Conservation (phyloP, 345 rosid genomes). For the Barbarea vulgaris region DNA sequence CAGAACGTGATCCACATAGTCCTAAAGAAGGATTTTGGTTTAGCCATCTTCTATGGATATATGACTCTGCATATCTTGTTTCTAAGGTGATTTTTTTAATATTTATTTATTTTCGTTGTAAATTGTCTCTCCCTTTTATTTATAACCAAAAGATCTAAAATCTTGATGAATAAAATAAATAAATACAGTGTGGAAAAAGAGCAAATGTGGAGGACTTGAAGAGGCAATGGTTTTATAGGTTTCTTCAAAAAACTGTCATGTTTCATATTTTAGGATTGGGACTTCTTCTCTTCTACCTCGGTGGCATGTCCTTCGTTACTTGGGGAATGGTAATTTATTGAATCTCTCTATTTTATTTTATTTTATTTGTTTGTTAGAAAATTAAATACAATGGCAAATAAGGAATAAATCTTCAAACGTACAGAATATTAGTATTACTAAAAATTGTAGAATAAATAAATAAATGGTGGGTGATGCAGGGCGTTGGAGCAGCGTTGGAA, state of each 20-base stretch:
- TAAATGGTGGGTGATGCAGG: constrained; percentile 41
- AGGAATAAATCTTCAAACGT: neutral
- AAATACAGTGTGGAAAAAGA: constrained; percentile 74
- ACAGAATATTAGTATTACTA: neutral
- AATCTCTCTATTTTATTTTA: too few relatives aligned
- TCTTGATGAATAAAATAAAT: neutral
- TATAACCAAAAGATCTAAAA: neutral
- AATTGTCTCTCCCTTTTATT: neutral
- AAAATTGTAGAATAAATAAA: neutral
- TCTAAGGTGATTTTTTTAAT: constrained; percentile 48
- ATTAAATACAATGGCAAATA: neutral
- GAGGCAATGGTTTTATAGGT: constrained; percentile 77
- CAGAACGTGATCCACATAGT: constrained; percentile 91
- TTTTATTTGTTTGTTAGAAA: neutral
- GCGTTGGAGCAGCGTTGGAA: constrained; percentile 64
- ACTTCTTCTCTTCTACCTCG: constrained; percentile 55
- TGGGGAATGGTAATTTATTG: constrained; percentile 93
- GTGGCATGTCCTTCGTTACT: constrained; percentile 74
- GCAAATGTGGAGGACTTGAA: constrained; percentile 84
- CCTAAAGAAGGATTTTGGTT: constrained; percentile 95
- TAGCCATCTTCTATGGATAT: constrained; percentile 83
- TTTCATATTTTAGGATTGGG: constrained; percentile 72
- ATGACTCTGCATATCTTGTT: constrained; percentile 53
- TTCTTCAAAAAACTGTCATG: constrained; percentile 58
- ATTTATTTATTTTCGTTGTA: neutral